Conservation (phyloP, 2,329 filamentous ascomycete species). For the Xylariaceae sp. region DNA sequence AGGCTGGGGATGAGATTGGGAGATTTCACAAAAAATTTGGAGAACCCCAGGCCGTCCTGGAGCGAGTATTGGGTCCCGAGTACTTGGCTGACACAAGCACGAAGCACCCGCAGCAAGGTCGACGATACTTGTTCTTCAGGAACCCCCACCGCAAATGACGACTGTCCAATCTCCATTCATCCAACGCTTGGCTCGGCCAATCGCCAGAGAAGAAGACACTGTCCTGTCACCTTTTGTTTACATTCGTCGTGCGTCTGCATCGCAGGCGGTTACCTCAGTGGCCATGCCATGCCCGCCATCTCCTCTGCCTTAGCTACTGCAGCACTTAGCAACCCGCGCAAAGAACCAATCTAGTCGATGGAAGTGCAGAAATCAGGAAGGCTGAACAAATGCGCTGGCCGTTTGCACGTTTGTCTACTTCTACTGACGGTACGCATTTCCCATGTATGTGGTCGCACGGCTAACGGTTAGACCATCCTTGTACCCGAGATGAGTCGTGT, state of each 20-base stretch:
- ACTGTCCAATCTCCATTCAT: slow-evolving; percentile 23
- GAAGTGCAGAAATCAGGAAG: slow-evolving; percentile 10
- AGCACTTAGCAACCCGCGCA: no score
- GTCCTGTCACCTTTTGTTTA: slow-evolving; percentile 28
- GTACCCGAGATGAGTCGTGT: slow-evolving; percentile 21
- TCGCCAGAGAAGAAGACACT: slow-evolving; percentile 8
- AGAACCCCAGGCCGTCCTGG: slow-evolving; percentile 13
- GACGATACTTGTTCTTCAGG: background rate
- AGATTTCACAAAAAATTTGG: slow-evolving; percentile 22
- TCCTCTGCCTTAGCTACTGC: no score
- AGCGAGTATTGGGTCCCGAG: slow-evolving; percentile 2
- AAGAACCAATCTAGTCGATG: slow-evolving; percentile 5
- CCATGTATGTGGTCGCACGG: slow-evolving; percentile 19
- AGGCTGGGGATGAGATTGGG: slow-evolving; percentile 24
- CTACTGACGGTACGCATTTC: background rate
- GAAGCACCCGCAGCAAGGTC: background rate
- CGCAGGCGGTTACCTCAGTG: slow-evolving; percentile 6
- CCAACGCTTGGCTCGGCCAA: slow-evolving; percentile 17
- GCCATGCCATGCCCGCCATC: slow-evolving; percentile 6
- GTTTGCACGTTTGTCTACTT: background rate
- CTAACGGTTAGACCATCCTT: slow-evolving; percentile 13
- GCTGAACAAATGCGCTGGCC: slow-evolving; percentile 16
- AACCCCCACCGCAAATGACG: slow-evolving; percentile 16
- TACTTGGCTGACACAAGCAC: background rate
- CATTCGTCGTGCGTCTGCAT: slow-evolving; percentile 19